Evolutionary conservation across 805 yeast species (phyloP).

Genomic region (Cyberlindnera bimundalis): DNA sequence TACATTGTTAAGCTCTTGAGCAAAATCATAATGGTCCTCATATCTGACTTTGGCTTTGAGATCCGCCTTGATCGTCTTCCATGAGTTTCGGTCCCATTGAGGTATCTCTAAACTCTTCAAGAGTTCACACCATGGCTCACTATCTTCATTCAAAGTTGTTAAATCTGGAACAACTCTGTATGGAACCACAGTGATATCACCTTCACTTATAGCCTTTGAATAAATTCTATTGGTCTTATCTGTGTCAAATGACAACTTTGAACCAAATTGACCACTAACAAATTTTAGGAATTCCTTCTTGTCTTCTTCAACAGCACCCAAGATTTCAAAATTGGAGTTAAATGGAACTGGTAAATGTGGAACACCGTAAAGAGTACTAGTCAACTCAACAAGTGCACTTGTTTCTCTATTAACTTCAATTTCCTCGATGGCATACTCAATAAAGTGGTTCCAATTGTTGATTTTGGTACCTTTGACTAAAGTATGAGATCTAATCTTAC

Average conservation of each 20-base stretch:
- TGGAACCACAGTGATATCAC: background rate
- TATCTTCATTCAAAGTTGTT: slow-evolving; percentile 1
- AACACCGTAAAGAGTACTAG: background rate
- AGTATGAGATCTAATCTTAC: background rate
- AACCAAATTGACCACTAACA: background rate
- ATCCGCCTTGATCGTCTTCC: background rate
- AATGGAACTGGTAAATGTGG: slow-evolving; percentile 6
- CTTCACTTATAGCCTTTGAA: background rate
- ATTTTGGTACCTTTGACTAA: background rate
- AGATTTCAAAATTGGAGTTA: slow-evolving; percentile 1
- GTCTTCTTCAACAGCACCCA: background rate
- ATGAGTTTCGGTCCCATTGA: background rate
- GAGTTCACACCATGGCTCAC: background rate
- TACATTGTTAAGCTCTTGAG: background rate
- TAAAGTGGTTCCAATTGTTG: slow-evolving; percentile 19
- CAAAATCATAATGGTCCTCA: background rate
- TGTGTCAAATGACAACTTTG: too few relatives aligned
- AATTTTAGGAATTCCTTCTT: slow-evolving; percentile 1
- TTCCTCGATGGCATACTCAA: slow-evolving; percentile 12
- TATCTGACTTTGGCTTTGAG: background rate
- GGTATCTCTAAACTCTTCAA: background rate
- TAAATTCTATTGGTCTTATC: background rate
- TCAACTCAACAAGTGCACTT: background rate
- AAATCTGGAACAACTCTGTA: slow-evolving; percentile 6
- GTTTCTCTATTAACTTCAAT: background rate